Base-by-base conservation (phyloP, 2,329 filamentous ascomycete genomes). In the Aspergillus fumigatus region DNA sequence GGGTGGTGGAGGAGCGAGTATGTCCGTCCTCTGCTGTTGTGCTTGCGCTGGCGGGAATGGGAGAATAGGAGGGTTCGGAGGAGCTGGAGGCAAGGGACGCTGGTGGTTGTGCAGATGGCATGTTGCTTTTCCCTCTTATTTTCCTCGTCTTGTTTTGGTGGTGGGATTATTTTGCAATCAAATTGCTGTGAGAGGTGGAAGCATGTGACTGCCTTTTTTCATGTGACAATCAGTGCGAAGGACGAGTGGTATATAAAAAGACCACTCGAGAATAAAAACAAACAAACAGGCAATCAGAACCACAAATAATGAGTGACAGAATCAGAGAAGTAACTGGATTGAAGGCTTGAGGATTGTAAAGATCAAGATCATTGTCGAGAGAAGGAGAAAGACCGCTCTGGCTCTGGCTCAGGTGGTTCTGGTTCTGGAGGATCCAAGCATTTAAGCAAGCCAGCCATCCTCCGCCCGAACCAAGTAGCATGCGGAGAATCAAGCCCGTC, bases 1-100 rank as follows among this genome's bases (percentile, higher is more conserved):
- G 68, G 11, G 70, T 73, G 25, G 69, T 70, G 43, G 69, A 71
- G 8, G 69, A 72, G 52, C 68, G 67, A 52, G 71, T 67, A 55
- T 71, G 61, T 6, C 64, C 63, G 51, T 69, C 66, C 49, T 72
- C 68, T 47, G 60, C 47, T 41, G 67, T 67, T 59, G 65, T 70
- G 38, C 58, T 63, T 52, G 56, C 52, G 48, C 52, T 59, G n/a
- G 54, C 56, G 27, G 63, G 32, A 25, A 60, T 29, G 32, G 64
- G 65, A 21, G 66, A 67, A 51, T 62, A 66, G 17, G 60, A 63
- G 11, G 62, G 57, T 52, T 66, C 63, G 43, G 65, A 65, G 19
- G 62, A 68, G 58, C 60, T 69, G 50, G 64, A 62, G 54, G 60
- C 59, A 47, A 62, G 55, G 29, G 62, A 62, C 4, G 58, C 56